Conservation (phyloP, 345 rosid species). For the Anastatica hierochuntica region DNA sequence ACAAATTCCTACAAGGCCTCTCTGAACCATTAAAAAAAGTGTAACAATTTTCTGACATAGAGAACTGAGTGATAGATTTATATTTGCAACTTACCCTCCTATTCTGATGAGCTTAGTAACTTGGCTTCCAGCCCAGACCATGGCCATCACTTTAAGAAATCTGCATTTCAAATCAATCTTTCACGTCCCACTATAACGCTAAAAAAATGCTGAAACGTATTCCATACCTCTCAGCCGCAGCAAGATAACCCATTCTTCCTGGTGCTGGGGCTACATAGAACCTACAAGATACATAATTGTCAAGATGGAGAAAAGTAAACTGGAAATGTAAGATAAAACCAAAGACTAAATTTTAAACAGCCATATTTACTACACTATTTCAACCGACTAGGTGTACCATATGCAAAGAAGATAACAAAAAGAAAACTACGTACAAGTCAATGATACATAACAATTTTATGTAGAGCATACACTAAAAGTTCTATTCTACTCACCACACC, state of each 20-base stretch:
- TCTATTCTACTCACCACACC: constrained; percentile 55
- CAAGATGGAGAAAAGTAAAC: background rate
- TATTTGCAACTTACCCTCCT: constrained; percentile 61
- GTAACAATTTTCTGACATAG: background rate
- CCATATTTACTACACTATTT: too few species aligned
- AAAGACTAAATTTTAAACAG: background rate
- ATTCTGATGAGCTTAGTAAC: constrained; percentile 78
- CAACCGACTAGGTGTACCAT: background rate
- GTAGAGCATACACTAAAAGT: background rate
- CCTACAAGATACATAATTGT: constrained; percentile 29
- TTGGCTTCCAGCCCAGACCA: constrained; percentile 99
- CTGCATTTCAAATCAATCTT: constrained; percentile 32
- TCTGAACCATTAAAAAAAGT: background rate
- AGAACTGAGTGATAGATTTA: background rate
- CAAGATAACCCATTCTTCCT: constrained; percentile 68
- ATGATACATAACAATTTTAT: background rate
- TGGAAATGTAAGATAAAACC: background rate
- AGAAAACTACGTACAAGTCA: constrained; percentile 28
- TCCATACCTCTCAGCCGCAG: constrained; percentile 63
- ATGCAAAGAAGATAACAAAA: background rate
- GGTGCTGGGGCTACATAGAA: constrained; percentile 82
- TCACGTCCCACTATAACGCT: constrained; percentile 7
- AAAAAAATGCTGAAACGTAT: constrained; percentile 3
- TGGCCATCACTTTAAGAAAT: constrained; percentile 83
- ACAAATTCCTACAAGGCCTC: constrained; percentile 1